Evolutionary conservation across 2,329 filamentous ascomycete species (phyloP).

Genomic region (Botrytis sinoallii): DNA sequence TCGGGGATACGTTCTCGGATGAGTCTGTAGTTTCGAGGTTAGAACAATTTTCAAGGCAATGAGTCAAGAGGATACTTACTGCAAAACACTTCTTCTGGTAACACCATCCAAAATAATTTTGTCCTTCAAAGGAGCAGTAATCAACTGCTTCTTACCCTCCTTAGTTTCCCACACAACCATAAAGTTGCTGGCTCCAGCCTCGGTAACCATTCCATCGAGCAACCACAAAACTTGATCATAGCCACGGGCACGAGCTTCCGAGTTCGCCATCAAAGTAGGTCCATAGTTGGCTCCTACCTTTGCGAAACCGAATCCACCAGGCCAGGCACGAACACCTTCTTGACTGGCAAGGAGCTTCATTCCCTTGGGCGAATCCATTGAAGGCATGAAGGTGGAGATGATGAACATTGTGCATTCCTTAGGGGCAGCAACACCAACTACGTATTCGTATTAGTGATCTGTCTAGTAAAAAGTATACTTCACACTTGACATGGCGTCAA

Average conservation of each 20-base stretch:
- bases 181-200: constrained; percentile 90
- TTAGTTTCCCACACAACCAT: constrained; percentile 75
- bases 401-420: constrained; percentile 86
- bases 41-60: neutral
- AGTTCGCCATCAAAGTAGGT: constrained; percentile 73
- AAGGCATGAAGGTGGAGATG: constrained; percentile 63
- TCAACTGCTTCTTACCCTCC: constrained; percentile 63
- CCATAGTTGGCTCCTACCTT: constrained; percentile 96
- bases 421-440: constrained; percentile 73
- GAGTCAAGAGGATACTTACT: constrained; percentile 51
- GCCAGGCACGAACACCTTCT: constrained; percentile 87
- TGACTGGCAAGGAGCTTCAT: constrained; percentile 75
- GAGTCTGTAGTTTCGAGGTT: constrained; percentile 5
- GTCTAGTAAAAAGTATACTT: neutral
- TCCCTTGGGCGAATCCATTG: constrained; percentile 52
- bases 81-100: constrained; percentile 76
- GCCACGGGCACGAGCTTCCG: constrained; percentile 67
- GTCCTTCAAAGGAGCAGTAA: constrained; percentile 81
- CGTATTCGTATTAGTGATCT: neutral
- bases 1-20: constrained; percentile 17
- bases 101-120: constrained; percentile 85
- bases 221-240: constrained; percentile 95
- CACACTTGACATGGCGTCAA: neutral
- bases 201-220: constrained; percentile 78
- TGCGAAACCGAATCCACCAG: constrained; percentile 85